phyloP scores from a whole-genome alignment of 2,329 filamentous ascomycete species.

The Ophiostoma quercus region DNA sequence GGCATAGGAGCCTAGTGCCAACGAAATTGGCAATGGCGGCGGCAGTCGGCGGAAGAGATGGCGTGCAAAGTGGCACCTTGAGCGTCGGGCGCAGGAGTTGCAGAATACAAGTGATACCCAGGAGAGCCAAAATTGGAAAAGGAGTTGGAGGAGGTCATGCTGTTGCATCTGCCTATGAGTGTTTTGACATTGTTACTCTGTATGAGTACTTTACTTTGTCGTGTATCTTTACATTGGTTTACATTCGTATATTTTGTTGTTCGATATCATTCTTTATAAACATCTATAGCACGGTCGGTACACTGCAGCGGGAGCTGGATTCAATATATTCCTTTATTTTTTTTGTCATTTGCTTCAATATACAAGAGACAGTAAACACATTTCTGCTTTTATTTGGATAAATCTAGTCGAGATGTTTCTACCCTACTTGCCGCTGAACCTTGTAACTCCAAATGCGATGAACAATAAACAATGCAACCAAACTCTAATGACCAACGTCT shows the following conservation, averaged over 20 bases:
- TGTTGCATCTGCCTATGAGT: background rate
- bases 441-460: constrained; percentile 12
- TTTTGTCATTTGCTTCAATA: background rate
- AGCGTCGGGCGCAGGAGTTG: background rate
- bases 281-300: background rate
- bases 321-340: background rate
- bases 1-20: constrained; percentile 26
- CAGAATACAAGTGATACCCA: constrained; percentile 18
- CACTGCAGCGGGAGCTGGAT: background rate
- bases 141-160: background rate
- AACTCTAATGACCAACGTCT: background rate
- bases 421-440: background rate
- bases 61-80: background rate
- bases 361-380: background rate
- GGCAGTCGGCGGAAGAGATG: background rate
- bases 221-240: background rate
- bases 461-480: constrained; percentile 5
- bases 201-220: background rate
- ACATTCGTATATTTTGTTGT: background rate
- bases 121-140: background rate
- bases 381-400: background rate
- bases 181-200: background rate
- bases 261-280: background rate
- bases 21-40: background rate
- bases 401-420: constrained; percentile 6